Evolutionary conservation across 768 basidiomycete species (phyloP).

Genomic region (Leucosporidium yakuticum): DNA sequence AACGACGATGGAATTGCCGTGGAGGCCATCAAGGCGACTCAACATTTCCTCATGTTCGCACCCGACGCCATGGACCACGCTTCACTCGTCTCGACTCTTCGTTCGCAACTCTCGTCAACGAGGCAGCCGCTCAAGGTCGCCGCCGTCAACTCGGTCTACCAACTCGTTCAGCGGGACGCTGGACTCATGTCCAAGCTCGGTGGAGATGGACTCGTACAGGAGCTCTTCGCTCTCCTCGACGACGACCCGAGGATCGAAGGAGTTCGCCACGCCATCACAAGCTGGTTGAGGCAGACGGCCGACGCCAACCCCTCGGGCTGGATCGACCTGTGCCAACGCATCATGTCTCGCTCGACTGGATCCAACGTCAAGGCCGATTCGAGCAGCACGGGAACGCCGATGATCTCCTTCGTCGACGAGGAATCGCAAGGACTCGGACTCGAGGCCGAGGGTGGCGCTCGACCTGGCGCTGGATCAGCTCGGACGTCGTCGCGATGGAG

Average conservation of each 20-base stretch:
- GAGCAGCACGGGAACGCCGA: conserved; percentile 51
- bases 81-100: conserved; percentile 68
- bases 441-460: conserved; percentile 45
- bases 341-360: conserved; percentile 89
- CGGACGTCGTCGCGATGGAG: conserved; percentile 68
- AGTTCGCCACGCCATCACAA: conserved; percentile 82
- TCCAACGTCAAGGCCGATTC: conserved; percentile 56
- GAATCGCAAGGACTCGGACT: conserved; percentile 86
- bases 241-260: conserved; percentile 91
- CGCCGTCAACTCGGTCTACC: conserved; percentile 91
- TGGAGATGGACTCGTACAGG: conserved; percentile 87
- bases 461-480: conserved; percentile 42
- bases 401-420: conserved; percentile 66
- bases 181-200: conserved; percentile 84
- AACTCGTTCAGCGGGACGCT: conserved; percentile 93
- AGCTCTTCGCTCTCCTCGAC: conserved; percentile 89
- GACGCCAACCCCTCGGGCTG: conserved; percentile 89
- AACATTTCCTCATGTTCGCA: conserved; percentile 95
- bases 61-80: conserved; percentile 77
- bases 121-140: conserved; percentile 82
- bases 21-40: conserved; percentile 90
- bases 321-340: conserved; percentile 95
- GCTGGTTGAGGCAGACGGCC: conserved; percentile 93
- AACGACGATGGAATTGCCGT: conserved; percentile 76
- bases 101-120: conserved; percentile 69